Evolutionary conservation across 2,329 filamentous ascomycete species (phyloP).

Genomic region (Chrysoporthe austroafricana): DNA sequence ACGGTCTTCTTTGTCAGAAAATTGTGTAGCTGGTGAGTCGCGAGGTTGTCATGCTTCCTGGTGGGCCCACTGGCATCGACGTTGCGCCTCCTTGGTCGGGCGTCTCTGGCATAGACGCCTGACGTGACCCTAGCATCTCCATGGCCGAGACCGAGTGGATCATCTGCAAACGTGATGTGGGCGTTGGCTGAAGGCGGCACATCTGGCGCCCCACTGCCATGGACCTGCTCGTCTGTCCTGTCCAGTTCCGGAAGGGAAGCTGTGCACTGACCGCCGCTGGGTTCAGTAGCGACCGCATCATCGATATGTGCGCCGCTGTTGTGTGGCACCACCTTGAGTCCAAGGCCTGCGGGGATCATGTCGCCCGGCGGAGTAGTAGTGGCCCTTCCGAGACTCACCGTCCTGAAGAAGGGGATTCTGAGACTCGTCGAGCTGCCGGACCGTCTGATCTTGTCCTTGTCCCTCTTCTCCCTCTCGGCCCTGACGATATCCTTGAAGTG

Average conservation of each 20-base stretch:
- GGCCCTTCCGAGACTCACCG: slow-evolving; percentile 19
- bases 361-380: slow-evolving; percentile 13
- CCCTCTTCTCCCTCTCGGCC: slow-evolving; percentile 35
- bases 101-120: slow-evolving; percentile 7
- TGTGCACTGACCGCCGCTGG: slow-evolving; percentile 5
- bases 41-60: slow-evolving; percentile 15
- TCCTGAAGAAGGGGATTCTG: slow-evolving; percentile 8
- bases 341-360: slow-evolving; percentile 8
- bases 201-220: not conserved
- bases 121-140: slow-evolving; percentile 14
- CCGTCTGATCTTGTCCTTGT: slow-evolving; percentile 27
- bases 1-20: slow-evolving; percentile 37
- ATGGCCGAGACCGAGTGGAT: not conserved
- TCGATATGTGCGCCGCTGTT: not conserved
- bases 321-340: not conserved
- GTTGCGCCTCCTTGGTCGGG: slow-evolving; percentile 3
- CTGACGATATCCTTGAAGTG: slow-evolving; percentile 59
- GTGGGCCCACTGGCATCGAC: not conserved
- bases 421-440: slow-evolving; percentile 30
- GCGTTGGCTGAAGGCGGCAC: not conserved
- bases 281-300: not conserved
- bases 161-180: slow-evolving; percentile 21
- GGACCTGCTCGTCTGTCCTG: not conserved
- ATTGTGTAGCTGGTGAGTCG: slow-evolving; percentile 35
- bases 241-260: slow-evolving; percentile 15